Percentiles rank a stretch among this genome's conserved stretches.
Evolutionary conservation across 2,329 filamentous ascomycete genomes (phyloP).

Genomic region (Zasmidium cellare): DNA sequence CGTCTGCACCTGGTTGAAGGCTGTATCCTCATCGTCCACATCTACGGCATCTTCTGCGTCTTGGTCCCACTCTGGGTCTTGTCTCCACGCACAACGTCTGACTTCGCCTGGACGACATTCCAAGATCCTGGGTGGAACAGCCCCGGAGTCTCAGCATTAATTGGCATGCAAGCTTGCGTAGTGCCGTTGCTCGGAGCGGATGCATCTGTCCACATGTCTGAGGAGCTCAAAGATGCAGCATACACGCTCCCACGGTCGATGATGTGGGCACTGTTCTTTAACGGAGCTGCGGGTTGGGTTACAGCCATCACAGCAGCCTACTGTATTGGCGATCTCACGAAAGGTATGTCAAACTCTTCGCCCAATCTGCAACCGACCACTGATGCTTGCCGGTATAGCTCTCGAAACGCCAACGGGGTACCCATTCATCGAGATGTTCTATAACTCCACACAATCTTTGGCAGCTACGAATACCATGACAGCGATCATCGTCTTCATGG

Average conservation of each 20-base stretch:
- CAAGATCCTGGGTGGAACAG: slow-evolving; percentile 16
- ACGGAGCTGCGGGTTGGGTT: slow-evolving; percentile 16
- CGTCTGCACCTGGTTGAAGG: slow-evolving; percentile 49
- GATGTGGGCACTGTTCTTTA: slow-evolving; percentile 17
- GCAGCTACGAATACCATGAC: slow-evolving; percentile 25
- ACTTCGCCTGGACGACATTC: slow-evolving; percentile 12
- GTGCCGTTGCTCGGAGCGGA: slow-evolving; percentile 17
- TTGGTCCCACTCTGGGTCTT: slow-evolving; percentile 43
- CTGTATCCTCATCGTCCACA: slow-evolving; percentile 48
- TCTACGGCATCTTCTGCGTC: slow-evolving; percentile 52
- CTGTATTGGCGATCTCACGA: slow-evolving; percentile 18
- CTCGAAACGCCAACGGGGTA: slow-evolving; percentile 27
- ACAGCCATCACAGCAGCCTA: slow-evolving; percentile 18
- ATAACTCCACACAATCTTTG: slow-evolving; percentile 26
- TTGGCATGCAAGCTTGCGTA: slow-evolving; percentile 15
- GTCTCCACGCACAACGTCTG: slow-evolving; percentile 6
- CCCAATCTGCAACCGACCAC: slow-evolving; percentile 16
- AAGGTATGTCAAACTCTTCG: slow-evolving; percentile 3
- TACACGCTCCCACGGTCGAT: slow-evolving; percentile 24
- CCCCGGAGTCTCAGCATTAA: slow-evolving; percentile 11
- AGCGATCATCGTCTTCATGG: slow-evolving; percentile 26
- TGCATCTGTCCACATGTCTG: slow-evolving; percentile 17
- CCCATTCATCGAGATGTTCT: slow-evolving; percentile 28
- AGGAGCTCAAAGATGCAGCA: slow-evolving; percentile 22
- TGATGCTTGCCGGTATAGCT: slow-evolving; percentile 27